Base-by-base conservation (phyloP, 306 rosid species). In the Glycine tomentella region DNA sequence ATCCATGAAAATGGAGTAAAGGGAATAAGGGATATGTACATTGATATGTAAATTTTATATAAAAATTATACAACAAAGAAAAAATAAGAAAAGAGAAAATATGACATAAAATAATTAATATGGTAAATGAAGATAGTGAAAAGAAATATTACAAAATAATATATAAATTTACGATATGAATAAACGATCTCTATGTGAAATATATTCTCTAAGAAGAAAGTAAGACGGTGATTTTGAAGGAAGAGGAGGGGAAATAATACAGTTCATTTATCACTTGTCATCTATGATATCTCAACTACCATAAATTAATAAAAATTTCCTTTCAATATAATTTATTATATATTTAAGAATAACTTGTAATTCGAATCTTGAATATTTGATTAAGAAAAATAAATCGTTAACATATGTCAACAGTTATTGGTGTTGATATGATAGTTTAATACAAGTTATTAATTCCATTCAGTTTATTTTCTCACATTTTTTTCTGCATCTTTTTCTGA, bases 281-380 rank as follows among this genome's bases (percentile, higher is more conserved):
- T 46, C 7, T 16, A 33, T 34, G 42, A 63, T 25, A 42, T 73
- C 31, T 64, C 33, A 40, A 15, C 40, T 11, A 50, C 40, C 76
- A 53, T 48, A 49, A 76, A 48, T 76, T 50, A 76, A 76, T 82
- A 38, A 76, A 76, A 82, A 69, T 69, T 38, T 31, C 53, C 66
- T 34, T 38, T 40, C 1, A 20, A 20, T 20, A 20, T 20, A 25
- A 25, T 25, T 25, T 25, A 25, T 25, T 25, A 1, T 25, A 25
- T 25, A 25, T 25, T 2, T 25, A 25, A 25, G 31, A 2, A 25
- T 25, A 1, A 25, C 2, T 25, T 2, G 1, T 0, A 2, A 25
- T 25, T 25, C 31, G 2, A 20, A 20, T 20, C 1, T 20, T 20
- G 25, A 20, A 1, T 2, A 25, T 25, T 25, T 25, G 2, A 25